Evolutionary conservation across 371 early-diverging fungal genomes (phyloP), one percentile per base, ranked within the genome.

Genomic region (Mucor sp.): DNA sequence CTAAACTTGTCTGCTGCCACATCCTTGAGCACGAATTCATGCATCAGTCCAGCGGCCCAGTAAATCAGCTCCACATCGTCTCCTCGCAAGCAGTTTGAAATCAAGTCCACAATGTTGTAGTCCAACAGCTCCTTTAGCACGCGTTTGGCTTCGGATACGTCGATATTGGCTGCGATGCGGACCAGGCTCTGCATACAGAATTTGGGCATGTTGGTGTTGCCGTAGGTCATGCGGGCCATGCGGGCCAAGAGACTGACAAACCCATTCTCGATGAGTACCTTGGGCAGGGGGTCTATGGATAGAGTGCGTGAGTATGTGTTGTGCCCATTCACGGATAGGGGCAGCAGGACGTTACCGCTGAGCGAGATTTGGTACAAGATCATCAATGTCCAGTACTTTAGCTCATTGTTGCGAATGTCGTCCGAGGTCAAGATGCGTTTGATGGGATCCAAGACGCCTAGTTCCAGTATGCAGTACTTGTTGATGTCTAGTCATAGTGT

Each of bases 131-230:
- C 85, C 0, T 66, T 63, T 57, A 93, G 66, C 9, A 89, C 70
- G 12, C 50, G 66, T 33, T 79, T 78, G 1, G 84, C 75, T 59
- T 84, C 83, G 50, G 48, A 32, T 32, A 74, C 71, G 37, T 86
- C 88, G 53, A 92, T 78, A 53, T 80, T 87, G 4, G 90, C 84
- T 5, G 93, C 74, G 33, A 94, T 74, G n/a, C 94, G 84, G 0
- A 94, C 93, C 33, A 94, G 76, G 37, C 91, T 85, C 70, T 94
- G 93, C 70, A 94, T 75, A 71, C 93, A 93, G 11, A 92, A 84
- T 67, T 91, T 92, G 19, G 93, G 94, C 91, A 93, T 91, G 57
- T 86, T 92, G 12, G 90, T 87, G 60, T 93, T 94, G 11, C 93
- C 93, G 76, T 90, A 93, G 0, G 92, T 90, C 44, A 86, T 74